Evolutionary conservation across 257 asterid genomes (phyloP).

Genomic region (Gentiana macrophylla): DNA sequence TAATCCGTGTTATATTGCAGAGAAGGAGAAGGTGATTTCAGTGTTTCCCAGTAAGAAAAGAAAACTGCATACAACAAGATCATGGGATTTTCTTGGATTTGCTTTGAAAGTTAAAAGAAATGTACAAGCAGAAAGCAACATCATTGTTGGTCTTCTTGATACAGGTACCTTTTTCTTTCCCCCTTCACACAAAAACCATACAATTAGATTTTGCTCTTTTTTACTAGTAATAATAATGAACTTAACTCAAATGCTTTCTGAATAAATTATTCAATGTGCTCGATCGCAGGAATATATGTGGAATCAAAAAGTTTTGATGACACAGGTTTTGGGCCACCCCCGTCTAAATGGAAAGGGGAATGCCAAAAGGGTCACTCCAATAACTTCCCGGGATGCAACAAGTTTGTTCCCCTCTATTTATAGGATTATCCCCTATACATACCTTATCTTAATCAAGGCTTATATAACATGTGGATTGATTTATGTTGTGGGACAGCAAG

Average conservation of each 20-base stretch:
- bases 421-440: too few species aligned
- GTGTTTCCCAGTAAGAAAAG: constrained; percentile 40
- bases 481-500: constrained; percentile 33
- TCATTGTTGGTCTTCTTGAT: constrained; percentile 46
- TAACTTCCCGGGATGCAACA: constrained; percentile 75
- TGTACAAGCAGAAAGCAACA: constrained; percentile 30
- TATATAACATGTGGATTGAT: neutral
- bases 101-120: constrained; percentile 24
- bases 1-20: constrained; percentile 14
- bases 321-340: constrained; percentile 61
- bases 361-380: constrained; percentile 23
- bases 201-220: too few species aligned
- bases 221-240: neutral
- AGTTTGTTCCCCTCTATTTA: constrained; percentile 21
- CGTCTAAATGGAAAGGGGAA: constrained; percentile 63
- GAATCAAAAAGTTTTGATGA: constrained; percentile 55
- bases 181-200: too few species aligned
- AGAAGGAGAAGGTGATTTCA: constrained; percentile 42
- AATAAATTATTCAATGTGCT: neutral
- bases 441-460: too few species aligned
- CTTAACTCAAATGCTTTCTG: neutral
- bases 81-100: constrained; percentile 65
- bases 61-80: constrained; percentile 53
- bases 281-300: constrained; percentile 35
- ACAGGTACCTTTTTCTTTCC: constrained; percentile 26